Percentiles rank a stretch among this genome's conserved stretches.
These are phyloP conservation scores for Aspergillus funiculosus DNA, from an alignment of 495 filamentous ascomycete genomes.

Conservation along the genomic window DNA sequence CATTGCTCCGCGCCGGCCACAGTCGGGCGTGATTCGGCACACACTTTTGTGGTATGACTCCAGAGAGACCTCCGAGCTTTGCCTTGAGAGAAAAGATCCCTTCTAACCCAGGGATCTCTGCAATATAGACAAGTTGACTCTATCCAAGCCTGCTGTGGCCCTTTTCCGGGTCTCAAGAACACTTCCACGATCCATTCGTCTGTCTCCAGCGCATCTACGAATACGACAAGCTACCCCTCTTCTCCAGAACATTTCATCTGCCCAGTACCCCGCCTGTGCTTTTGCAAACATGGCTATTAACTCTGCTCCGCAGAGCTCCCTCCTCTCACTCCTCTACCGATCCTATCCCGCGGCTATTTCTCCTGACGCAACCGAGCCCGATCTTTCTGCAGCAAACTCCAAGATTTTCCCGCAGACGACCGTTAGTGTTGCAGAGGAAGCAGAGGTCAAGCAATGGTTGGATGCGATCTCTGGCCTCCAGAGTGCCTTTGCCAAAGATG, in stretches of 20 bases:
- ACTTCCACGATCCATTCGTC: slow-evolving; percentile 31
- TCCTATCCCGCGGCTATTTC: slow-evolving; percentile 48
- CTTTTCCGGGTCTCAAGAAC: slow-evolving; percentile 32
- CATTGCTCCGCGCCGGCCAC: slow-evolving; percentile 4
- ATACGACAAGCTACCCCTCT: slow-evolving; percentile 31
- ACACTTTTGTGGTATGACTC: slow-evolving; percentile 15
- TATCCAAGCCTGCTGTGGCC: slow-evolving; percentile 21
- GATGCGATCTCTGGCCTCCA: slow-evolving; percentile 65
- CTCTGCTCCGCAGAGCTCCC: slow-evolving; percentile 44
- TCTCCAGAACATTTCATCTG: slow-evolving; percentile 23
- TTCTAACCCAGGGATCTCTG: slow-evolving; percentile 22
- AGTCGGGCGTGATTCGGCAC: slow-evolving; percentile 15
- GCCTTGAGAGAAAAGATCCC: slow-evolving; percentile 21
- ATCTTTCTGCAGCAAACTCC: slow-evolving; percentile 44
- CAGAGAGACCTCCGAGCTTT: neutral
- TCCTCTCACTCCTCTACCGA: slow-evolving; percentile 49
- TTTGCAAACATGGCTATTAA: slow-evolving; percentile 46
- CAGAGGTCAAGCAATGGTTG: slow-evolving; percentile 85
- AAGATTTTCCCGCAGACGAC: slow-evolving; percentile 60
- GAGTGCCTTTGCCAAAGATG: slow-evolving; percentile 49
- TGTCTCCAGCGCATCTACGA: slow-evolving; percentile 4
- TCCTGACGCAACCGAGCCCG: slow-evolving; percentile 45
- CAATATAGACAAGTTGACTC: slow-evolving; percentile 26
- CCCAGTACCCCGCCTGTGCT: slow-evolving; percentile 18
- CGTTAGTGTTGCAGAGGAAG: slow-evolving; percentile 70